phyloP scores from a whole-genome alignment of 2,329 filamentous ascomycete genomes.

The Elsinoe fawcettii region DNA sequence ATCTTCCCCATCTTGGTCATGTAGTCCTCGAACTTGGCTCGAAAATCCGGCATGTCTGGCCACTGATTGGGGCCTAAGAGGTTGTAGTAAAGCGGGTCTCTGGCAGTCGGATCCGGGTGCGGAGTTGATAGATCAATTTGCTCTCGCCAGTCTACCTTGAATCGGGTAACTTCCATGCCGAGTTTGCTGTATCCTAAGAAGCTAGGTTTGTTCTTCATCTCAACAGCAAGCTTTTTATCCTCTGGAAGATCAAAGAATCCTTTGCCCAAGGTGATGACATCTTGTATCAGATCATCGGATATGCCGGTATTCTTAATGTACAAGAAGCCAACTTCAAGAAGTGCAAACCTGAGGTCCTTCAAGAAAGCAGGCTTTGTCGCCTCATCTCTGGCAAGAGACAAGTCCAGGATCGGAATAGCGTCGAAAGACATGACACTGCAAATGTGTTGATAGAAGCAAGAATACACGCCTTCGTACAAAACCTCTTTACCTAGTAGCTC shows the following conservation, averaged over 20 bases:
- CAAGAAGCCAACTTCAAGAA: conserved; percentile 81
- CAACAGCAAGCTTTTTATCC: conserved; percentile 62
- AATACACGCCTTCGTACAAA: no score
- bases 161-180: conserved; percentile 59
- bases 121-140: conserved; percentile 81
- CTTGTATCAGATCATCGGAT: conserved; percentile 53
- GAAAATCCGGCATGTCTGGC: conserved; percentile 67
- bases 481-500: no score
- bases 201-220: conserved; percentile 44
- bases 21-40: conserved; percentile 62
- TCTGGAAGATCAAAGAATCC: conserved; percentile 68
- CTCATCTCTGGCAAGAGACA: conserved; percentile 56
- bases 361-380: conserved; percentile 67
- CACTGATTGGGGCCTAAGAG: conserved; percentile 72
- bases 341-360: conserved; percentile 59
- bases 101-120: conserved; percentile 55
- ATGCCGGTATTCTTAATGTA: conserved; percentile 78
- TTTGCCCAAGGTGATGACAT: conserved; percentile 60
- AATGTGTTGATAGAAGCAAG: not conserved
- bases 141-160: conserved; percentile 69
- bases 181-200: conserved; percentile 44
- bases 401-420: conserved; percentile 68
- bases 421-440: conserved; percentile 46
- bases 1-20: conserved; percentile 67
- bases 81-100: conserved; percentile 64